A percentile compares a stretch with the other conserved stretches of the same genome.
Conservation (phyloP, 495 filamentous ascomycete species). For the Daldinia bambusicola region DNA sequence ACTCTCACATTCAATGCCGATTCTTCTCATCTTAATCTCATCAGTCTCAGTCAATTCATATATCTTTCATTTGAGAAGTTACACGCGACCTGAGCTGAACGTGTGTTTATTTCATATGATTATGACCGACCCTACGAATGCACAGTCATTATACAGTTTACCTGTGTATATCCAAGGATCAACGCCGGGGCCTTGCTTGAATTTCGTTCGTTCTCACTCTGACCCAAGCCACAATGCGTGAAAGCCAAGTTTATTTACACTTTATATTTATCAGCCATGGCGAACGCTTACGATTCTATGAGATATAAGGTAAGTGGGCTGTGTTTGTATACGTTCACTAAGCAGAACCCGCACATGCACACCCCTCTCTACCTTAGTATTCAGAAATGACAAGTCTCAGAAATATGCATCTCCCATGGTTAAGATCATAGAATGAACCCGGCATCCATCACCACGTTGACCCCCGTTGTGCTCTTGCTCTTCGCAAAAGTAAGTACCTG, state of each 20-base stretch:
- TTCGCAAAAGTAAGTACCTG: slow-evolving; percentile 58
- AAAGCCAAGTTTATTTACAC: neutral
- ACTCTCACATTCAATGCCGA: no score
- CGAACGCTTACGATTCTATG: no score
- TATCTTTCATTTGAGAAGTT: neutral
- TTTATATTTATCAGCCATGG: neutral
- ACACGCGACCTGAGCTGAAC: neutral
- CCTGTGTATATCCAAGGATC: no score
- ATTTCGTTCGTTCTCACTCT: neutral
- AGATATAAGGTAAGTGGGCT: no score
- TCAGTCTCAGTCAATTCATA: neutral
- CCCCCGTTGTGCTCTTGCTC: slow-evolving; percentile 55
- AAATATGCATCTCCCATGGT: neutral
- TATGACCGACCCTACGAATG: neutral
- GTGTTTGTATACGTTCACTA: slow-evolving; percentile 1
- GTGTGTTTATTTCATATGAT: neutral
- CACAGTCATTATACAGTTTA: neutral
- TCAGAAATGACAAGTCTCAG: neutral
- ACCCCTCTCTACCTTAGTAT: neutral
- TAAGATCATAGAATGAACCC: slow-evolving; percentile 48
- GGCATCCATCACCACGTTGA: slow-evolving; percentile 58
- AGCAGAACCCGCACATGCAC: neutral
- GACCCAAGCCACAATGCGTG: neutral
- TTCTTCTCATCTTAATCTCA: neutral
- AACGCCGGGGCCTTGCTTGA: no score